A percentile compares a stretch with the other conserved stretches of the same genome.
Evolutionary conservation across 331 rosid species (phyloP).

Genomic region (Dryas integrifolia): DNA sequence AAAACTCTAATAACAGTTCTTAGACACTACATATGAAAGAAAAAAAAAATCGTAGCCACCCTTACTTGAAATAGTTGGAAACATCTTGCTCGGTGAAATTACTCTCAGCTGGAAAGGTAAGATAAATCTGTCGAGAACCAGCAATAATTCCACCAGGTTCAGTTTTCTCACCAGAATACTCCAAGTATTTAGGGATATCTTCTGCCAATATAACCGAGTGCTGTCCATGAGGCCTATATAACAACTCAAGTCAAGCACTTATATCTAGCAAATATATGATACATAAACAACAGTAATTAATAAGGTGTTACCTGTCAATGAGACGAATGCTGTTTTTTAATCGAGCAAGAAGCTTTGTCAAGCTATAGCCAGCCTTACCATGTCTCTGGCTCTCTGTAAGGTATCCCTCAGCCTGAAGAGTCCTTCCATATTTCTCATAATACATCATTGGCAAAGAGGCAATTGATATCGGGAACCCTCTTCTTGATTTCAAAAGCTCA

Average conservation of each 20-base stretch:
- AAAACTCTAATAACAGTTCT: neutral
- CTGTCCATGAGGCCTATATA: conserved; percentile 50
- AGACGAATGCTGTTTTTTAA: conserved; percentile 43
- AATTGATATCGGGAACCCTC: conserved; percentile 42
- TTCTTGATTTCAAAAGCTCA: conserved; percentile 44
- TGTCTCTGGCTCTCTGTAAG: conserved; percentile 50
- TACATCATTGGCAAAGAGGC: conserved; percentile 49
- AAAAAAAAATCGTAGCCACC: neutral
- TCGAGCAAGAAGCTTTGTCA: conserved; percentile 48
- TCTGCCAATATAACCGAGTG: conserved; percentile 46
- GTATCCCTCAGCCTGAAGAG: conserved; percentile 48
- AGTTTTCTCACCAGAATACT: conserved; percentile 35
- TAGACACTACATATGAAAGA: too few species aligned
- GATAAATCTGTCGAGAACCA: conserved; percentile 45
- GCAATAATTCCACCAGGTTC: conserved; percentile 36
- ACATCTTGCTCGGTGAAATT: conserved; percentile 50
- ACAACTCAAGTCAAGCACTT: neutral
- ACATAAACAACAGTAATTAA: neutral
- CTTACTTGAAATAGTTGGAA: conserved; percentile 48
- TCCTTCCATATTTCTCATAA: conserved; percentile 40
- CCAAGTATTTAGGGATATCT: conserved; percentile 35
- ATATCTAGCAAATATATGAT: neutral
- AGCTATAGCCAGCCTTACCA: conserved; percentile 47
- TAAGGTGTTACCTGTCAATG: conserved; percentile 39
- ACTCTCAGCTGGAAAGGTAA: conserved; percentile 50